phyloP scores from a whole-genome alignment of 2,329 filamentous ascomycete species.

The Pestalotiopsis sp. region DNA sequence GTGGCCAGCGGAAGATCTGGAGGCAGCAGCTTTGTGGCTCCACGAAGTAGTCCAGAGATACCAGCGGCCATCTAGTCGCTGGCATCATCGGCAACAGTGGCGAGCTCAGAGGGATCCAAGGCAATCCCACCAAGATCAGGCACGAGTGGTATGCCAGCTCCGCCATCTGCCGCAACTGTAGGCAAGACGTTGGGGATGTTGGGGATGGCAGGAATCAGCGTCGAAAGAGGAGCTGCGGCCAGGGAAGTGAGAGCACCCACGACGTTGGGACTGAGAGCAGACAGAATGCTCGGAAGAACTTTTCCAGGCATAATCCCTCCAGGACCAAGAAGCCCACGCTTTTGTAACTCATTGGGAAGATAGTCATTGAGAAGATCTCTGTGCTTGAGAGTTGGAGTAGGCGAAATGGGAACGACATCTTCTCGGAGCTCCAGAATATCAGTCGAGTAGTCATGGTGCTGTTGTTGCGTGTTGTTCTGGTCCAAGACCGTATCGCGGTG shows the following conservation, averaged over 20 bases:
- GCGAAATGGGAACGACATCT: not conserved
- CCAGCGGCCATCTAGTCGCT: slow-evolving; percentile 9
- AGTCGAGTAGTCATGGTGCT: not conserved
- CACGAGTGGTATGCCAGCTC: slow-evolving; percentile 7
- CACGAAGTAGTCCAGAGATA: slow-evolving; percentile 4
- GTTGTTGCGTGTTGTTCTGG: too few species aligned
- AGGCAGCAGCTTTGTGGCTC: not conserved
- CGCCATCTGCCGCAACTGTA: slow-evolving; percentile 5
- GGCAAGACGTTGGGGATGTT: slow-evolving; percentile 4
- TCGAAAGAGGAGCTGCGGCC: slow-evolving; percentile 4
- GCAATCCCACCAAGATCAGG: not conserved
- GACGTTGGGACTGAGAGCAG: slow-evolving; percentile 1
- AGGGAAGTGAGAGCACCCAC: slow-evolving; percentile 6
- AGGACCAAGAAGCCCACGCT: slow-evolving; percentile 5
- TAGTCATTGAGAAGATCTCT: not conserved
- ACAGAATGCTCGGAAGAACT: slow-evolving; percentile 6
- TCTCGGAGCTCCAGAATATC: not conserved
- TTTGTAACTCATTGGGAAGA: not conserved
- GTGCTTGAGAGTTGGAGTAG: not conserved
- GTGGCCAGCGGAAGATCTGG: slow-evolving; percentile 15
- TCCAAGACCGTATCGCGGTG: not conserved
- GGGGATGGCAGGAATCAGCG: slow-evolving; percentile 2
- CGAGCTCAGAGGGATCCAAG: not conserved
- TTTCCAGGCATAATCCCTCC: slow-evolving; percentile 11
- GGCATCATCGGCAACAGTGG: slow-evolving; percentile 4